phyloP scores from a whole-genome alignment of 371 early-diverging fungal genomes.

The Nematocida sp. region DNA sequence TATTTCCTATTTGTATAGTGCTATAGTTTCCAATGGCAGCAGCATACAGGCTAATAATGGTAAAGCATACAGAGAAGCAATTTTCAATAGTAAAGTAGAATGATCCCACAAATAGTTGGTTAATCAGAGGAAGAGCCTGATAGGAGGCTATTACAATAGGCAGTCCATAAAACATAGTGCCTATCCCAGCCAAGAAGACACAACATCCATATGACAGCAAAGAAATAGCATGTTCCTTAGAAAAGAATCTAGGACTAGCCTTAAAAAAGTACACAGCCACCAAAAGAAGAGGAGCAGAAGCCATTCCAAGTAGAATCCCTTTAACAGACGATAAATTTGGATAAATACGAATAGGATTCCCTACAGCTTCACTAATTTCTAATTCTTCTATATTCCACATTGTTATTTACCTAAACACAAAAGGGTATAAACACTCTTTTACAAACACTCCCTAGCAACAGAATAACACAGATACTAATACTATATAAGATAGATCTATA shows the following conservation, averaged over 20 bases:
- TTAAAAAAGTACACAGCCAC: slow-evolving; percentile 49
- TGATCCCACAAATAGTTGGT: slow-evolving; percentile 42
- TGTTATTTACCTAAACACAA: too few species aligned
- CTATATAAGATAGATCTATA: too few species aligned
- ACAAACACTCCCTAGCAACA: too few species aligned
- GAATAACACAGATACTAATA: background rate
- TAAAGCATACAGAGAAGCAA: slow-evolving; percentile 5
- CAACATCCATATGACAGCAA: slow-evolving; percentile 16
- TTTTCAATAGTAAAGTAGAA: slow-evolving; percentile 8
- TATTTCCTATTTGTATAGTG: background rate
- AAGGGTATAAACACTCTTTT: too few species aligned
- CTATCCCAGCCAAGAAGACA: slow-evolving; percentile 2
- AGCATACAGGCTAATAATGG: slow-evolving; percentile 22
- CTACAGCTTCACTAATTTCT: background rate
- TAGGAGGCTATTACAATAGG: slow-evolving; percentile 23
- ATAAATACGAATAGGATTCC: background rate
- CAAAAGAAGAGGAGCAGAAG: slow-evolving; percentile 21
- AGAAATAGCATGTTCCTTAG: slow-evolving; percentile 28
- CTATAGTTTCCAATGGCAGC: slow-evolving; percentile 30
- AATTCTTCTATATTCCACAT: too few species aligned
- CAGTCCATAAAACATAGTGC: slow-evolving; percentile 2
- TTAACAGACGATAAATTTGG: too few species aligned
- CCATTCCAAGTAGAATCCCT: slow-evolving; percentile 32
- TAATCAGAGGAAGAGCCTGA: slow-evolving; percentile 33
- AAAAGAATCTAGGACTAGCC: slow-evolving; percentile 36